Evolutionary conservation across 768 basidiomycete species (phyloP).

Genomic region (Daedaleopsis sinensis): DNA sequence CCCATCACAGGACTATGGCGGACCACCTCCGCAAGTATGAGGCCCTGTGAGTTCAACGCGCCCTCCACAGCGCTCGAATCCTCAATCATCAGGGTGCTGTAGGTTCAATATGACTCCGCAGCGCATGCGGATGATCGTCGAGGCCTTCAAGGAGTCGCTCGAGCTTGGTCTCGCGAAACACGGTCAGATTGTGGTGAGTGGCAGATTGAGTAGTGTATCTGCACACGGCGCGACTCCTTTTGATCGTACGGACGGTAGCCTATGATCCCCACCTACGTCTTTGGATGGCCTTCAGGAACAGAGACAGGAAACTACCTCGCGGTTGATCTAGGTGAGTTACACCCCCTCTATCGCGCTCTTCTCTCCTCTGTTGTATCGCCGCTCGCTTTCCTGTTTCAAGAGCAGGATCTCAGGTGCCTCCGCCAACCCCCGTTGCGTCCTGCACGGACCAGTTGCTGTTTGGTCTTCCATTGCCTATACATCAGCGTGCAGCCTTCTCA

Average conservation of each 20-base stretch:
- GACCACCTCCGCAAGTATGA: conserved; percentile 94
- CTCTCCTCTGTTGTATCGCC: no score
- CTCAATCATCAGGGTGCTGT: background rate
- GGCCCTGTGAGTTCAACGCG: conserved; percentile 60
- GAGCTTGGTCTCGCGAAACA: conserved; percentile 84
- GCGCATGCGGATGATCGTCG: conserved; percentile 95
- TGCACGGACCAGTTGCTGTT: no score
- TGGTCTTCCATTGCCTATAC: no score
- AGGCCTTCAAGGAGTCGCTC: conserved; percentile 91
- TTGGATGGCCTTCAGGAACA: conserved; percentile 90
- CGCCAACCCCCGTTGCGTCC: no score
- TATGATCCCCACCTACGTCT: conserved; percentile 97
- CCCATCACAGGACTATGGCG: conserved; percentile 75
- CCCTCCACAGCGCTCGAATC: background rate
- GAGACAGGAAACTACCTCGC: conserved; percentile 92
- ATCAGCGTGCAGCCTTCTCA: no score
- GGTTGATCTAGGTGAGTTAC: conserved; percentile 75
- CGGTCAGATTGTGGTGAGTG: conserved; percentile 85
- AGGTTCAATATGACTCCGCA: conserved; percentile 89
- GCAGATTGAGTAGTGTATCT: background rate
- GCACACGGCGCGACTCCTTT: background rate
- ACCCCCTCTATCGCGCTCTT: background rate
- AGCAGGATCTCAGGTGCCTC: no score
- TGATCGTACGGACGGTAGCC: conserved; percentile 48
- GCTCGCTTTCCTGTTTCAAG: no score